A percentile compares a stretch with the other conserved stretches of the same genome.
phyloP scores from a whole-genome alignment of 768 basidiomycete genomes.

The Kwoniella sp. region DNA sequence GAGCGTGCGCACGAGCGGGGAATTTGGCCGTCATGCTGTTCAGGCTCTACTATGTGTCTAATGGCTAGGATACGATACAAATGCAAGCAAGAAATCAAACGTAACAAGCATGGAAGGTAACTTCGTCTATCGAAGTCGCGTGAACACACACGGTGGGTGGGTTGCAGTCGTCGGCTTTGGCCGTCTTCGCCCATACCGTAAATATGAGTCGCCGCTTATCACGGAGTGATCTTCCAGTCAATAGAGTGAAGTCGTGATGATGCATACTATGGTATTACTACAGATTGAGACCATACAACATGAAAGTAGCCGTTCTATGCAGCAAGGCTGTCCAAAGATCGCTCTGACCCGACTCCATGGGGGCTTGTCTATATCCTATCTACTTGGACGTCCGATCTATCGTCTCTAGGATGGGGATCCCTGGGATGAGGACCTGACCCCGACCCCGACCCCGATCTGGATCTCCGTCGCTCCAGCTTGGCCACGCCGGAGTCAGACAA shows the following conservation, averaged over 20 bases:
- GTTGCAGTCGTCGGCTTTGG: not conserved
- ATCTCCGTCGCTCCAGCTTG: constrained; percentile 13
- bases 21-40: constrained; percentile 28
- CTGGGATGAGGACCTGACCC: not conserved
- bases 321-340: no score
- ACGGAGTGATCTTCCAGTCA: no score
- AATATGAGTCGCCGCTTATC: not conserved
- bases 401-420: constrained; percentile 17
- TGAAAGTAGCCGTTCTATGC: no score
- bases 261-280: not conserved
- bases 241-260: no score
- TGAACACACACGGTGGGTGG: no score
- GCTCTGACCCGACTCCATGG: no score
- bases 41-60: no score
- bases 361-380: constrained; percentile 22
- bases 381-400: constrained; percentile 15
- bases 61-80: no score
- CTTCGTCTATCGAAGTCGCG: no score
- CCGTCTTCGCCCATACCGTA: not conserved
- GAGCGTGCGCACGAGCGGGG: constrained; percentile 44
- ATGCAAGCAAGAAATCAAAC: no score
- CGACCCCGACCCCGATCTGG: constrained; percentile 1
- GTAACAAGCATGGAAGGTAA: no score
- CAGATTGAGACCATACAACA: not conserved
- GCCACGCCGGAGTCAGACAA: constrained; percentile 36